Evolutionary conservation across 2,329 filamentous ascomycete genomes (phyloP).

Genomic region (Fusarium graminum): DNA sequence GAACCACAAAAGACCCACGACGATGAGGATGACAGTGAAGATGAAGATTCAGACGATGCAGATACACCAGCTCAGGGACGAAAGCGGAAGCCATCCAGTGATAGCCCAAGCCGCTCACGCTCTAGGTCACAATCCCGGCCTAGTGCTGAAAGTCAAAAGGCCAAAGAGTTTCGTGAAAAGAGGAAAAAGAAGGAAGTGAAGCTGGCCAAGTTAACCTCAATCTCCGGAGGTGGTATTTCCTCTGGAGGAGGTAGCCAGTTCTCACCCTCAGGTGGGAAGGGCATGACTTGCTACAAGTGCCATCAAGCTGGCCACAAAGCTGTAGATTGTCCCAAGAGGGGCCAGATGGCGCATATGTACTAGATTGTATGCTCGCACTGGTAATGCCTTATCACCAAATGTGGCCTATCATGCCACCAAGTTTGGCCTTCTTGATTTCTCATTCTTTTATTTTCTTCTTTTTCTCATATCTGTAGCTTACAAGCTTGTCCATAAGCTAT

Average conservation of each 20-base stretch:
- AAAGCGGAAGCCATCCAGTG: constrained; percentile 48
- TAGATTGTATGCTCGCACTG: background rate
- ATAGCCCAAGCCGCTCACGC: constrained; percentile 50
- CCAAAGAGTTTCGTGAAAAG: constrained; percentile 67
- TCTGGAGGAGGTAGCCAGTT: constrained; percentile 48
- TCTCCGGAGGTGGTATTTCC: constrained; percentile 65
- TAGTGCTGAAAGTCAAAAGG: constrained; percentile 49
- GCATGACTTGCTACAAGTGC: constrained; percentile 69
- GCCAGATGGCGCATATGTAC: constrained; percentile 6
- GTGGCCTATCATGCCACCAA: background rate
- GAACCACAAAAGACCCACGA: constrained; percentile 29
- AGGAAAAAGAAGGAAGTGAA: constrained; percentile 76
- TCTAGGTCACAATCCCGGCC: constrained; percentile 52
- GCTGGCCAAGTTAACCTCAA: constrained; percentile 71
- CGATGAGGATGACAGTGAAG: constrained; percentile 47
- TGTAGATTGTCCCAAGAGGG: constrained; percentile 64
- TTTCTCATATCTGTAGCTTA: background rate
- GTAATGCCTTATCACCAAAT: background rate
- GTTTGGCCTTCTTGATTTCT: constrained; percentile 2
- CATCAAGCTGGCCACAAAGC: constrained; percentile 72
- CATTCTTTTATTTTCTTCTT: background rate
- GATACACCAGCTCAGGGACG: constrained; percentile 44
- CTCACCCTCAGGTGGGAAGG: constrained; percentile 42
- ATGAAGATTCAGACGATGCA: constrained; percentile 46
- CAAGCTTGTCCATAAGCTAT: background rate